Conservation (phyloP, 1,139 yeast genomes). For the Sugiyamaella xylanicola region DNA sequence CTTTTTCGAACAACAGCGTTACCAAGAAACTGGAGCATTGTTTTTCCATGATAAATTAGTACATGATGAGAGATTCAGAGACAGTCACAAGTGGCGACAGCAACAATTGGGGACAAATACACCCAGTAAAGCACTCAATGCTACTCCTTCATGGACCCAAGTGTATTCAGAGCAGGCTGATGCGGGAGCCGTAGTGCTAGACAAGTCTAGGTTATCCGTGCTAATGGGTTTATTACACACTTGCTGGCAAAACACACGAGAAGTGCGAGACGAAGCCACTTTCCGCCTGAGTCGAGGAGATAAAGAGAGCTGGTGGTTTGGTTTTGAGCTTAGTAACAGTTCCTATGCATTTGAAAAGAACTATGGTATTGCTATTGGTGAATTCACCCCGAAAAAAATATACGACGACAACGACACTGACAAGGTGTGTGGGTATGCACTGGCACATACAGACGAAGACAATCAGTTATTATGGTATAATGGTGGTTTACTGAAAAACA, state of each 20-base stretch:
- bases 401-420: neutral
- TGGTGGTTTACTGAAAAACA: constrained; percentile 15
- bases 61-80: neutral
- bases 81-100: constrained; percentile 7
- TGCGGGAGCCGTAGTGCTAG: constrained; percentile 13
- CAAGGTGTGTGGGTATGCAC: constrained; percentile 10
- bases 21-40: constrained; percentile 14
- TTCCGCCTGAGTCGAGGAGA: constrained; percentile 16
- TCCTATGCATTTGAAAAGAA: constrained; percentile 14
- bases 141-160: constrained; percentile 9
- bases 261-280: constrained; percentile 18
- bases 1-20: constrained; percentile 7
- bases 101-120: constrained; percentile 1
- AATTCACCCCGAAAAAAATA: neutral
- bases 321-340: constrained; percentile 14
- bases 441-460: constrained; percentile 14
- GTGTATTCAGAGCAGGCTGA: constrained; percentile 12
- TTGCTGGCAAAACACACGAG: constrained; percentile 17
- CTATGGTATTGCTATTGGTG: constrained; percentile 10
- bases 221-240: constrained; percentile 16
- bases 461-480: constrained; percentile 15
- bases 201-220: constrained; percentile 4
- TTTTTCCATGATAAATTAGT: constrained; percentile 16
- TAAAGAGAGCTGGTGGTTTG: constrained; percentile 22
- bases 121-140: constrained; percentile 8